Base-by-base conservation (phyloP, 768 basidiomycete species). In the Tephrocybe sp. region DNA sequence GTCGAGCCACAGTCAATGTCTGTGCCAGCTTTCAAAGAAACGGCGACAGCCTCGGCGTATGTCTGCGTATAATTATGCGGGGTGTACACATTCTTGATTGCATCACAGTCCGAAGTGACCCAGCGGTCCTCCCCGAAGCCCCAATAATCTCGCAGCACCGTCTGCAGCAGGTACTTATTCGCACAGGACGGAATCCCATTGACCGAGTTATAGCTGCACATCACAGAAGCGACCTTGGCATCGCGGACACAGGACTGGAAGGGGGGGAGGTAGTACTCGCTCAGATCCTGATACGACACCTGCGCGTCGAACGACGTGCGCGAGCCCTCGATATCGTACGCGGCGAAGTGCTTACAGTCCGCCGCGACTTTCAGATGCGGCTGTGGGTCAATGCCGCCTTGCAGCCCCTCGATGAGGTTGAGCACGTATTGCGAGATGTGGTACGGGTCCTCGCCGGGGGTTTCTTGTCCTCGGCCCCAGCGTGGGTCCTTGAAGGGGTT, bases 161-260 rank as follows among this genome's bases (percentile, higher is more conserved):
- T 68, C 59, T 82, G 78, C 24, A 83, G 67, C 23, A 84, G 67
- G 57, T 76, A 82, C 1, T 72, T 68, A 57, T 72, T 75, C 18
- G 79, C 81, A 58, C 82, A 84, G 1, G 77, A 69, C 4, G 82
- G 81, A 28, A 83, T 63, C 2, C 82, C 82, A 53, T 83, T 83
- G 17, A 84, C 79, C 7, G 80, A 75, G 54, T 83, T 84, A 60
- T 83, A 84, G 54, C 75, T 77, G 69, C 81, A 84, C 81, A 83
- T 83, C 28, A 82, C 68, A n/a, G 77, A 77, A 2, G 72, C 79
- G 33, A 79, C 81, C 57, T 80, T 79, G 7, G 81, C 81, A 54
- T 84, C 83, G 80, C 38, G 38, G 4, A 80, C 80, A 61, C 81
- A 82, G 36, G 66, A 70, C 62, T 80, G 77, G 75, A 82, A 84